A percentile compares a stretch with the other conserved stretches of the same genome.
phyloP scores from a whole-genome alignment of 2,329 filamentous ascomycete species.

The Sordariomycetes sp. region DNA sequence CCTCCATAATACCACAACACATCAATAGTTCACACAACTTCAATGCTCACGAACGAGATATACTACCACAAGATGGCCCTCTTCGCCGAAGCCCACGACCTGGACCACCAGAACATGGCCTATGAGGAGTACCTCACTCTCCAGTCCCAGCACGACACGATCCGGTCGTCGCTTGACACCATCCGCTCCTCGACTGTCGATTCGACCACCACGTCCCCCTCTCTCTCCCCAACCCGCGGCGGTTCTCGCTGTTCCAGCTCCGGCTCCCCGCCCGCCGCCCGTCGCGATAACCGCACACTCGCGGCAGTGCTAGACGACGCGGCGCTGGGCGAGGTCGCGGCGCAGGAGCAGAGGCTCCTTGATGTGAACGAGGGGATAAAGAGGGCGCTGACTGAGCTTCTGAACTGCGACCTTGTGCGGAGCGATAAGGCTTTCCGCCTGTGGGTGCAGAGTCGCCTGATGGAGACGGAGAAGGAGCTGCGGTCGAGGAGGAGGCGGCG shows the following conservation, averaged over 20 bases:
- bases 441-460: slow-evolving; percentile 44
- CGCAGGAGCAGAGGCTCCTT: slow-evolving; percentile 38
- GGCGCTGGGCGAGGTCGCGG: slow-evolving; percentile 32
- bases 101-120: slow-evolving; percentile 25
- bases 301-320: slow-evolving; percentile 31
- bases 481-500: slow-evolving; percentile 36
- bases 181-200: slow-evolving; percentile 23
- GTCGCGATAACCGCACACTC: slow-evolving; percentile 9
- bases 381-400: slow-evolving; percentile 44
- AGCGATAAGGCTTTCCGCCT: slow-evolving; percentile 36
- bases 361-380: slow-evolving; percentile 49
- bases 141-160: slow-evolving; percentile 38
- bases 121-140: slow-evolving; percentile 41
- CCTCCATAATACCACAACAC: background rate
- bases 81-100: background rate
- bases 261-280: slow-evolving; percentile 2
- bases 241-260: slow-evolving; percentile 19
- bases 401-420: slow-evolving; percentile 44
- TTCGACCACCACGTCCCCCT: slow-evolving; percentile 32
- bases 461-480: slow-evolving; percentile 48
- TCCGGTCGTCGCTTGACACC: slow-evolving; percentile 35
- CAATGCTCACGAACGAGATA: background rate
- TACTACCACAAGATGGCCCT: background rate
- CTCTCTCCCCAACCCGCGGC: slow-evolving; percentile 47
- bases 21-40: background rate